Evolutionary conservation across 2,329 filamentous ascomycete species (phyloP), one percentile per base, ranked within the genome.

Genomic region (Pyrenochaeta sp.): DNA sequence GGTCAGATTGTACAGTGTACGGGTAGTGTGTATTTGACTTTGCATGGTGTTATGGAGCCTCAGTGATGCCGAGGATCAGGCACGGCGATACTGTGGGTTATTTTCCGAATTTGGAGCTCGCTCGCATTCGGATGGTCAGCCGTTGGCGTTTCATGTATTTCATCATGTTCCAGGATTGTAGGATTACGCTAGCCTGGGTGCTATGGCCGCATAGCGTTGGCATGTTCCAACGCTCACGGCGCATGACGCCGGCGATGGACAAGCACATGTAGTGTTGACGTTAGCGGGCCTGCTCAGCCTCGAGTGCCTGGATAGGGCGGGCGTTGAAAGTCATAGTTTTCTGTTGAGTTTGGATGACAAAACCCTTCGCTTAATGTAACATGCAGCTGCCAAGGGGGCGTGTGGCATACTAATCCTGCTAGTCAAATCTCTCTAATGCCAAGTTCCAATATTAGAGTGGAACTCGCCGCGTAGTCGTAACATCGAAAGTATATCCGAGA

Each of bases 71-170:
- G n/a, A 45, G 29, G n/a, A 45, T 36, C 42, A 35, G 21, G 32
- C 23, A 12, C 10, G 31, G 29, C 12, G 15, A 11, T 47, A n/a
- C 36, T 41, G 23, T 32, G 33, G 36, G 12, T 7, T 15, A 33
- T 4, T 48, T 33, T 44, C 49, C 49, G 37, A 36, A 49, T 51
- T 54, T 33, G 44, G 45, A 32, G 48, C 42, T 50, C 30, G 27
- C 14, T 45, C 45, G 49, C 46, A 49, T 57, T 55, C 45, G 48
- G 51, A 48, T 60, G 55, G 54, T 58, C 45, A 53, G 57, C 55
- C 55, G 57, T 46, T 47, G 31, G 43, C 42, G 57, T 60, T 58
- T 60, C 51, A 60, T 54, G 51, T 58, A 60, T 50, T 58, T 36
- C 15, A 45, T 48, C 42, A 44, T 49, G 54, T 58, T 52, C 54